Evolutionary conservation across 2,329 filamentous ascomycete genomes (phyloP).

Genomic region (Hymenoscyphus repandus): DNA sequence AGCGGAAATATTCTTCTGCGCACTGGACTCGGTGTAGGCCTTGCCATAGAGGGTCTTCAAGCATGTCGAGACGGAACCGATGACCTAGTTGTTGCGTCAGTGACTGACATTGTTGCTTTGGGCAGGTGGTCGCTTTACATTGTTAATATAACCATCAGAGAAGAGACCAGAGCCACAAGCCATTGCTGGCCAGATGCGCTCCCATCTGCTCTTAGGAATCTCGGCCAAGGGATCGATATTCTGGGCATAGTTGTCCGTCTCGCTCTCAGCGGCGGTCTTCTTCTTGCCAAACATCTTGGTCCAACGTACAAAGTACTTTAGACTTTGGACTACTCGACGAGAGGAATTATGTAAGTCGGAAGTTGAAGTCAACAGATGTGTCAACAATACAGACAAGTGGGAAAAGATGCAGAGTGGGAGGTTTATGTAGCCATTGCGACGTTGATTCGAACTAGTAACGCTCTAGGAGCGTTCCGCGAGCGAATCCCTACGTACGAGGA

Average conservation of each 20-base stretch:
- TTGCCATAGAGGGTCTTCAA: slow-evolving; percentile 62
- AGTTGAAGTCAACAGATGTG: not conserved
- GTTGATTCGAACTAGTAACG: too few species aligned
- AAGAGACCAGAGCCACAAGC: slow-evolving; percentile 88
- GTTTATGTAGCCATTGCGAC: not conserved
- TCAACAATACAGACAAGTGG: too few species aligned
- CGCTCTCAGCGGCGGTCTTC: slow-evolving; percentile 3
- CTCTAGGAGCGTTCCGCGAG: too few species aligned
- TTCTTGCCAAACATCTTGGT: slow-evolving; percentile 13
- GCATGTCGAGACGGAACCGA: slow-evolving; percentile 80
- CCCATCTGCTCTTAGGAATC: slow-evolving; percentile 23
- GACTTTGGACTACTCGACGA: not conserved
- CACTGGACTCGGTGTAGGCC: slow-evolving; percentile 62
- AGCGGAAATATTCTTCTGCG: slow-evolving; percentile 69
- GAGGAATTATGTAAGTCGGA: not conserved
- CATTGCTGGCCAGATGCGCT: slow-evolving; percentile 54
- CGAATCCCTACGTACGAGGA: too few species aligned
- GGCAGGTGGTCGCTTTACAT: slow-evolving; percentile 44
- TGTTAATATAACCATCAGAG: slow-evolving; percentile 88
- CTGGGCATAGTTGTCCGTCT: slow-evolving; percentile 1
- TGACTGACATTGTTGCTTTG: not conserved
- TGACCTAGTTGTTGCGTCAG: slow-evolving; percentile 51
- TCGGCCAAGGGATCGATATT: slow-evolving; percentile 16
- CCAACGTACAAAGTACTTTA: not conserved
- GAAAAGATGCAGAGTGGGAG: too few species aligned